Conservation (phyloP, 2,329 filamentous ascomycete genomes). For the Plenodomus lindquistii region DNA sequence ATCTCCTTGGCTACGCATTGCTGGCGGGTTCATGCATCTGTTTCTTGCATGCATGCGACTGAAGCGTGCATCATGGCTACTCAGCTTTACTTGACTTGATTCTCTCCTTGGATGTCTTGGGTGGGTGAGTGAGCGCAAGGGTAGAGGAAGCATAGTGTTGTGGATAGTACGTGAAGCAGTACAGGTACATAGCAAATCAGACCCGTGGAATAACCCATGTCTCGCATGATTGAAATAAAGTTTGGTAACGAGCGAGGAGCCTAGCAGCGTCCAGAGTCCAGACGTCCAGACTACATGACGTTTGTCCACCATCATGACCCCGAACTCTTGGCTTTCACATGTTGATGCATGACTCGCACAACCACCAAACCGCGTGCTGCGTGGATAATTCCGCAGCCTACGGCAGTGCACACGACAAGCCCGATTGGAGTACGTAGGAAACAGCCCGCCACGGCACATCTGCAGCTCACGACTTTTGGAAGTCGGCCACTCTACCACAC, state of each 20-base stretch:
- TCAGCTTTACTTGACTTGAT: constrained; percentile 3
- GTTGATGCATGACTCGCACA: constrained; percentile 20
- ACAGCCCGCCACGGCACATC: constrained; percentile 1
- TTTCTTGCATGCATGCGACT: constrained; percentile 13
- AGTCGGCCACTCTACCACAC: constrained; percentile 10
- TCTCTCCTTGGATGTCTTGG: constrained; percentile 5
- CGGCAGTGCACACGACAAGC: constrained; percentile 12
- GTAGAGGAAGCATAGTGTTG: not conserved
- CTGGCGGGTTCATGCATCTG: constrained; percentile 28
- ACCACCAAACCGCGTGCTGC: constrained; percentile 17
- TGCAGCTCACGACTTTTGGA: constrained; percentile 1
- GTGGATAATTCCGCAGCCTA: constrained; percentile 15
- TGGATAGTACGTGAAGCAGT: not conserved
- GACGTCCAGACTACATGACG: not conserved
- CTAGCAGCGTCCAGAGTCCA: not conserved
- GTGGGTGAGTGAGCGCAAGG: not conserved
- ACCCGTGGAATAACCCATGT: not conserved
- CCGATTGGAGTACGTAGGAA: constrained; percentile 6
- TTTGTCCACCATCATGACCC: constrained; percentile 1
- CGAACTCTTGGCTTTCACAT: constrained; percentile 32
- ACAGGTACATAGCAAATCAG: constrained; percentile 4
- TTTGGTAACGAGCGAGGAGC: too few relatives aligned
- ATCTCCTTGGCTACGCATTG: constrained; percentile 34
- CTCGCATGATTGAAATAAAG: not conserved
- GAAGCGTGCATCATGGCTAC: constrained; percentile 25